phyloP scores from a whole-genome alignment of 2,329 filamentous ascomycete species.

The Falciphora oryzae region DNA sequence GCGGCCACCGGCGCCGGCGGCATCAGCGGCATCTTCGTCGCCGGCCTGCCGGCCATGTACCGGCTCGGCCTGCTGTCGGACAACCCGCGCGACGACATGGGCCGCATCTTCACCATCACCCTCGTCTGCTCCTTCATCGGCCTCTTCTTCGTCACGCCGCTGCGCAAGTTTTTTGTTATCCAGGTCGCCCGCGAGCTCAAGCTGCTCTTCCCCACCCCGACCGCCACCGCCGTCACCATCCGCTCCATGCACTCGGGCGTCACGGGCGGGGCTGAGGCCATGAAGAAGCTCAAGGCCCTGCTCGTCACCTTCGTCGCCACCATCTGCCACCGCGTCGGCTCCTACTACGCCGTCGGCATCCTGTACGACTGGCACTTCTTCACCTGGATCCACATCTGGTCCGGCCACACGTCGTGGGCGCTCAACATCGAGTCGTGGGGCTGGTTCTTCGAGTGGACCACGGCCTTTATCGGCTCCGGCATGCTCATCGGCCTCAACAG shows the following conservation, averaged over 20 bases:
- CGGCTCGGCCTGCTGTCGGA: conserved; percentile 44
- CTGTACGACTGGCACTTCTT: conserved; percentile 54
- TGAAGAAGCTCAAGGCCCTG: conserved; percentile 52
- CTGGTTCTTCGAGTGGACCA: conserved; percentile 52
- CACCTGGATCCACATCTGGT: conserved; percentile 50
- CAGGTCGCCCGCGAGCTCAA: conserved; percentile 51
- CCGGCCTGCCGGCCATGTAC: conserved; percentile 56
- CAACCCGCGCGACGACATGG: conserved; percentile 50
- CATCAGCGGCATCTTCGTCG: conserved; percentile 51
- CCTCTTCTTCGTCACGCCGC: conserved; percentile 55
- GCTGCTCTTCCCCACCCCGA: conserved; percentile 53
- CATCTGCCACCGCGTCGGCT: conserved; percentile 47
- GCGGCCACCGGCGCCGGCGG: conserved; percentile 54
- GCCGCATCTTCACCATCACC: conserved; percentile 53
- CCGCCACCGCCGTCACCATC: conserved; percentile 56
- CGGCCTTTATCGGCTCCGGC: conserved; percentile 52
- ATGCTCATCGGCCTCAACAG: conserved; percentile 55
- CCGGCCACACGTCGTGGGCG: conserved; percentile 41
- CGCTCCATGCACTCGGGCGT: conserved; percentile 55
- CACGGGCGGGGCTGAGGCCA: conserved; percentile 44
- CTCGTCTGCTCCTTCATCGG: conserved; percentile 59
- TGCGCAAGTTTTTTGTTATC: conserved; percentile 64
- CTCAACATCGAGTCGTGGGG: conserved; percentile 52
- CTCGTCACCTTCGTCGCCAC: conserved; percentile 43
- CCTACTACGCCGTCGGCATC: conserved; percentile 54